Conservation (phyloP, 2,329 filamentous ascomycete genomes). For the Didymosphaeria variabile region DNA sequence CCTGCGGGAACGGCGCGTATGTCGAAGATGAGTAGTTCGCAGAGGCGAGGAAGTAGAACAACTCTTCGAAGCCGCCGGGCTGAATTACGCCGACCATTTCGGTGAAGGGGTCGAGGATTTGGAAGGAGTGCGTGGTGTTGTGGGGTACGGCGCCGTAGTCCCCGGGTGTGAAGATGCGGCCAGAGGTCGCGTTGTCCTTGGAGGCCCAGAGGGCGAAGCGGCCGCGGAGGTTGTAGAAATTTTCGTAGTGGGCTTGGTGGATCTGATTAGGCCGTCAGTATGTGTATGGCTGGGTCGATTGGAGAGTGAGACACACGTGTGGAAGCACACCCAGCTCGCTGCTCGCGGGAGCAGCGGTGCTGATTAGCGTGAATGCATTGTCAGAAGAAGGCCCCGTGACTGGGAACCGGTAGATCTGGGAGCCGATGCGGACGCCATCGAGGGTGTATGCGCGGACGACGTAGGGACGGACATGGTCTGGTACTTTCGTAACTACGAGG, state of each 20-base stretch:
- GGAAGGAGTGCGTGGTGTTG: slow-evolving; percentile 60
- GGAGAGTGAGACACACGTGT: slow-evolving; percentile 35
- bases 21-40: slow-evolving; percentile 48
- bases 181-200: slow-evolving; percentile 42
- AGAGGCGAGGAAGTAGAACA: slow-evolving; percentile 54
- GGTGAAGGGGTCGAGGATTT: slow-evolving; percentile 58
- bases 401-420: slow-evolving; percentile 54
- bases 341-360: slow-evolving; percentile 53
- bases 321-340: slow-evolving; percentile 54
- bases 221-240: slow-evolving; percentile 58
- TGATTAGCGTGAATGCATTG: slow-evolving; percentile 57
- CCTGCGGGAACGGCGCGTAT: slow-evolving; percentile 47
- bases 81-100: slow-evolving; percentile 58
- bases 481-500: slow-evolving; percentile 36
- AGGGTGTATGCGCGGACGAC: slow-evolving; percentile 47
- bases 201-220: slow-evolving; percentile 58
- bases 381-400: slow-evolving; percentile 58
- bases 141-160: slow-evolving; percentile 58
- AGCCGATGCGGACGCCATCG: slow-evolving; percentile 46
- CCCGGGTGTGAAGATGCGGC: slow-evolving; percentile 54
- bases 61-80: slow-evolving; percentile 60
- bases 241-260: slow-evolving; percentile 57
- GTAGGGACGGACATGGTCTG: slow-evolving; percentile 47
- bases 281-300: too few species aligned
- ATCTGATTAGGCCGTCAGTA: slow-evolving; percentile 19